Percentiles rank a stretch among this genome's conserved stretches.
Conservation (phyloP, 306 rosid species). For the Sphenostylis stenocarpa region DNA sequence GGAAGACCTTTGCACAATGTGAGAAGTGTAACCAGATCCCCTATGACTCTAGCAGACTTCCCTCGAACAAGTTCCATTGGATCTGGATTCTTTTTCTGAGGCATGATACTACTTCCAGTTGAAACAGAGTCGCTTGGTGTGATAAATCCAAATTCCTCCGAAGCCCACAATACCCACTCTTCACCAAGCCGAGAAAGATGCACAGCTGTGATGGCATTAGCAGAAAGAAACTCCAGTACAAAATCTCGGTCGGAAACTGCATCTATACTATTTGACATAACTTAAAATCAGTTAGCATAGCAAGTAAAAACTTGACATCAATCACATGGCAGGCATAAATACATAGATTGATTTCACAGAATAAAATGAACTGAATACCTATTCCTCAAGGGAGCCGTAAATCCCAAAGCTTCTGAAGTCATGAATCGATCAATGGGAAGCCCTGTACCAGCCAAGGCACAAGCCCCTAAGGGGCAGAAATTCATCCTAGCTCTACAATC, state of each 20-base stretch:
- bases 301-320: neutral
- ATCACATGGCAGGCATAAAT: neutral
- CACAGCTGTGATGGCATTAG: constrained; percentile 80
- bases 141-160: constrained; percentile 95
- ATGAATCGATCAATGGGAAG: constrained; percentile 97
- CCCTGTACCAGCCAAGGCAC: constrained; percentile 99
- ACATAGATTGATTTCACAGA: neutral
- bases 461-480: constrained; percentile 88
- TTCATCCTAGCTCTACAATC: constrained; percentile 91
- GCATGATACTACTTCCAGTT: constrained; percentile 98
- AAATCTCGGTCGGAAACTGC: constrained; percentile 99
- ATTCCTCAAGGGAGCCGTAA: constrained; percentile 89
- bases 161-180: constrained; percentile 99
- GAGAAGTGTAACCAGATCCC: constrained; percentile 86
- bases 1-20: constrained; percentile 98
- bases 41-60: constrained; percentile 89
- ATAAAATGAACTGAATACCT: constrained; percentile 54
- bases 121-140: constrained; percentile 93
- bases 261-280: constrained; percentile 65
- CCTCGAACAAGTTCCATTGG: constrained; percentile 99
- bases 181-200: constrained; percentile 99
- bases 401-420: constrained; percentile 84
- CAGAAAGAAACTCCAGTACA: constrained; percentile 85
- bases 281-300: constrained; percentile 19
- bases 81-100: constrained; percentile 98